Percentiles rank a stretch among this genome's conserved stretches.
These are phyloP conservation scores for Porphyrellus cyaneotinctus DNA, from an alignment of 768 basidiomycete species.

Conservation along the genomic window DNA sequence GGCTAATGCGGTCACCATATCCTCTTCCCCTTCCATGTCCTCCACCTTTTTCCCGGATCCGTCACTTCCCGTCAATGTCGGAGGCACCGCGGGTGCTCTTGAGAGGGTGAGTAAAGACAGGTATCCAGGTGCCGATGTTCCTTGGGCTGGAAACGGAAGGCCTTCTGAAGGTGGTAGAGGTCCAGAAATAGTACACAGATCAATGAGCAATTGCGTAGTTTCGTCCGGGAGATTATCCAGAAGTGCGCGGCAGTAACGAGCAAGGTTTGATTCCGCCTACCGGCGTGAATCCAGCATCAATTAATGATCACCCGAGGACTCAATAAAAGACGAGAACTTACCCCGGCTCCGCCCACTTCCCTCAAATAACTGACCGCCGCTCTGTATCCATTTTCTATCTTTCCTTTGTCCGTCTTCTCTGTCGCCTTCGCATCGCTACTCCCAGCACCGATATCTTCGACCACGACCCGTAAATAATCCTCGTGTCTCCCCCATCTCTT, in stretches of 20 bases:
- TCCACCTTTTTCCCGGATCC: conserved; percentile 20
- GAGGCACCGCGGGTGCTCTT: conserved; percentile 43
- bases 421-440: conserved; percentile 1
- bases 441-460: conserved; percentile 72
- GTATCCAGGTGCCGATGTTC: conserved; percentile 52
- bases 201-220: conserved; percentile 87
- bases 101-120: conserved; percentile 78
- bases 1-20: conserved; percentile 11
- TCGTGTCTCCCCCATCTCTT: conserved; percentile 88
- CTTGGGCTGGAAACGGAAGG: conserved; percentile 23
- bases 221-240: conserved; percentile 78
- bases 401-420: conserved; percentile 35
- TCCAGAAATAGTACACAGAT: conserved; percentile 74
- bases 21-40: conserved; percentile 15
- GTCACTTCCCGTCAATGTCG: conserved; percentile 37
- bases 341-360: conserved; percentile 71
- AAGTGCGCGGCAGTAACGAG: conserved; percentile 84
- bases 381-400: conserved; percentile 38
- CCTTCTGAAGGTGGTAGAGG: conserved; percentile 36
- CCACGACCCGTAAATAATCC: conserved; percentile 89
- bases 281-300: neutral
- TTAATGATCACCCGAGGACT: neutral
- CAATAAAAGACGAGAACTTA: conserved; percentile 38
- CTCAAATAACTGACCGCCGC: conserved; percentile 83
- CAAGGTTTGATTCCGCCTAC: conserved; percentile 84